These are phyloP conservation scores for Rubroshorea leprosula DNA, from an alignment of 345 rosid species.

Conservation along the genomic window DNA sequence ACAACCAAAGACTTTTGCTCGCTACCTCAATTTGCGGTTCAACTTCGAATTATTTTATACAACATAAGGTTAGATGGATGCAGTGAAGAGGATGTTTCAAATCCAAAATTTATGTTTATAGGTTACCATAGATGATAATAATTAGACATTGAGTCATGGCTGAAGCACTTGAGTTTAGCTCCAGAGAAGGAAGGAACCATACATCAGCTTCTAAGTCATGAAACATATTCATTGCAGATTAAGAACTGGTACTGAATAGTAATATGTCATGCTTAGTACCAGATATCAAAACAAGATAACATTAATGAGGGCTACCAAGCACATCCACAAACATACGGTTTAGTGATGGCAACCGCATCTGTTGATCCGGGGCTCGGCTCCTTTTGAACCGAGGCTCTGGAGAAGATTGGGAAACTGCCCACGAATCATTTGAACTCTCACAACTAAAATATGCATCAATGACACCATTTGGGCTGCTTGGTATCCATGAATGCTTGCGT, in stretches of 20 bases:
- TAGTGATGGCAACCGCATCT: slow-evolving; percentile 56
- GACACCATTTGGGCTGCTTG: slow-evolving; percentile 55
- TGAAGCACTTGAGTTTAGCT: too few species aligned
- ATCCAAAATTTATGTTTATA: too few species aligned
- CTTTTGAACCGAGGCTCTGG: slow-evolving; percentile 47
- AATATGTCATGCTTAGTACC: slow-evolving; percentile 16
- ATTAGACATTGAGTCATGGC: too few species aligned
- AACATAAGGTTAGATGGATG: too few species aligned
- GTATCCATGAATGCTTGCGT: slow-evolving; percentile 33
- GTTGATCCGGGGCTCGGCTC: slow-evolving; percentile 60
- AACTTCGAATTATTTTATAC: too few species aligned
- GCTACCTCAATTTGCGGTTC: too few species aligned
- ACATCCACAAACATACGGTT: slow-evolving; percentile 58
- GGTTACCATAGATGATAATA: too few species aligned
- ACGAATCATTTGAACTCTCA: slow-evolving; percentile 59
- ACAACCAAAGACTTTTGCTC: too few species aligned
- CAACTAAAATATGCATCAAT: slow-evolving; percentile 52
- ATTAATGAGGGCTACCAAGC: slow-evolving; percentile 62
- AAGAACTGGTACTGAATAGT: slow-evolving; percentile 19
- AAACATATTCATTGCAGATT: slow-evolving; percentile 17
- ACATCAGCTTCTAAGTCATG: slow-evolving; percentile 14
- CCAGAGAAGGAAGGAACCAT: too few species aligned
- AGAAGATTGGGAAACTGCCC: slow-evolving; percentile 49
- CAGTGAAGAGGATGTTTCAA: too few species aligned
- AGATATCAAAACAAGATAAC: slow-evolving; percentile 23